Evolutionary conservation across 257 asterid genomes (phyloP).

Genomic region (Lycium barbarum): DNA sequence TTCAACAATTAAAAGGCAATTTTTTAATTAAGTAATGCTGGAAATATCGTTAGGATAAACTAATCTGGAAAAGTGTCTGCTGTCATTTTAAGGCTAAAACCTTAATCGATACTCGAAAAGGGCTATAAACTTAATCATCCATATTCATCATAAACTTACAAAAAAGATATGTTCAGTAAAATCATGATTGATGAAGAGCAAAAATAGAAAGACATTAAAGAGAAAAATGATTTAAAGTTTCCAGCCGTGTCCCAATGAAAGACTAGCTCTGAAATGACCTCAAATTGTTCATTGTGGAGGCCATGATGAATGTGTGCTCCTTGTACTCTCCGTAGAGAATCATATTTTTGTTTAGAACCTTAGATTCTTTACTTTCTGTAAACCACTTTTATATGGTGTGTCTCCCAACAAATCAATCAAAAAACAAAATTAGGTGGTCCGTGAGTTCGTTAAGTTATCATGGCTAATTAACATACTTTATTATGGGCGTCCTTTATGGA

Average conservation of each 20-base stretch:
- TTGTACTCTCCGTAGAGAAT: no score
- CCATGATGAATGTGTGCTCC: no score
- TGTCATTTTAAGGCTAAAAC: background rate
- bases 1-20: background rate
- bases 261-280: no score
- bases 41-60: background rate
- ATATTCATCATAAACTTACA: background rate
- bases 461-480: background rate
- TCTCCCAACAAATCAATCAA: background rate
- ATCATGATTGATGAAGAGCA: background rate
- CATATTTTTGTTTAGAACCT: no score
- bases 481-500: background rate
- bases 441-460: background rate
- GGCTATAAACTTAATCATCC: background rate
- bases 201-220: background rate
- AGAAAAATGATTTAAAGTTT: background rate
- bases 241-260: background rate
- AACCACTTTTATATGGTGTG: background rate
- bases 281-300: no score
- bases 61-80: background rate
- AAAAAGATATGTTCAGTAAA: background rate
- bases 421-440: background rate
- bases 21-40: no score
- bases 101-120: background rate
- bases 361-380: background rate